Percentiles rank a stretch among this genome's conserved stretches.
Conservation (phyloP, 306 rosid genomes). For the Heteromeles arbutifolia region DNA sequence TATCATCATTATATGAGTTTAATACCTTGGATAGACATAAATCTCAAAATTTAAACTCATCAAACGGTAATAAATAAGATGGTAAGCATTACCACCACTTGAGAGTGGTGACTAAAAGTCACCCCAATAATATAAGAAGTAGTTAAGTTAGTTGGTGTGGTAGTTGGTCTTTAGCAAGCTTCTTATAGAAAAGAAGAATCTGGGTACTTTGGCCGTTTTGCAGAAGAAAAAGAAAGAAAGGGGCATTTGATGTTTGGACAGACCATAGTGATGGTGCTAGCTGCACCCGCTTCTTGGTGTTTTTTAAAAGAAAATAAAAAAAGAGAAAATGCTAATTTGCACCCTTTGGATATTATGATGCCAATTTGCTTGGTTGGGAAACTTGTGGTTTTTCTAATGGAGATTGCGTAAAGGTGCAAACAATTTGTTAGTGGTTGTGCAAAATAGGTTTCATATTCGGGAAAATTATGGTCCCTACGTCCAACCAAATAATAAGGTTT, state of each 20-base stretch:
- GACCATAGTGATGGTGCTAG: constrained; percentile 9
- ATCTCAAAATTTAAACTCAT: too few species aligned
- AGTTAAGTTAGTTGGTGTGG: constrained; percentile 38
- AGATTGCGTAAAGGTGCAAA: constrained; percentile 26
- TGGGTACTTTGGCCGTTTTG: background rate
- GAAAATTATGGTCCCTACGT: constrained; percentile 28
- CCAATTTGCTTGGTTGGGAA: constrained; percentile 33
- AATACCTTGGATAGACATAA: too few species aligned
- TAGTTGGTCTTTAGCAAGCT: constrained; percentile 23
- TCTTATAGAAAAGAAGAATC: too few species aligned
- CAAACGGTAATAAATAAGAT: too few species aligned
- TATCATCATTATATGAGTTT: too few species aligned
- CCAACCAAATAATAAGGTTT: constrained; percentile 6
- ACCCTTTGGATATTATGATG: constrained; percentile 9
- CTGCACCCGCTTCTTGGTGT: background rate
- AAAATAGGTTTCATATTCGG: constrained; percentile 5
- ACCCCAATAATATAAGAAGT: background rate
- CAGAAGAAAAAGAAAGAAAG: background rate
- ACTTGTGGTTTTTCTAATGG: constrained; percentile 6
- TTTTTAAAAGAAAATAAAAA: background rate
- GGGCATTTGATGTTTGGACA: background rate
- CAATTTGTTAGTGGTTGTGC: constrained; percentile 14
- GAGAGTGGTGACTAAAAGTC: too few species aligned
- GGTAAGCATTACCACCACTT: too few species aligned
- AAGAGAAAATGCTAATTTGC: background rate